phyloP scores from a whole-genome alignment of 441 rosid genomes.

The Brassica balearica region DNA sequence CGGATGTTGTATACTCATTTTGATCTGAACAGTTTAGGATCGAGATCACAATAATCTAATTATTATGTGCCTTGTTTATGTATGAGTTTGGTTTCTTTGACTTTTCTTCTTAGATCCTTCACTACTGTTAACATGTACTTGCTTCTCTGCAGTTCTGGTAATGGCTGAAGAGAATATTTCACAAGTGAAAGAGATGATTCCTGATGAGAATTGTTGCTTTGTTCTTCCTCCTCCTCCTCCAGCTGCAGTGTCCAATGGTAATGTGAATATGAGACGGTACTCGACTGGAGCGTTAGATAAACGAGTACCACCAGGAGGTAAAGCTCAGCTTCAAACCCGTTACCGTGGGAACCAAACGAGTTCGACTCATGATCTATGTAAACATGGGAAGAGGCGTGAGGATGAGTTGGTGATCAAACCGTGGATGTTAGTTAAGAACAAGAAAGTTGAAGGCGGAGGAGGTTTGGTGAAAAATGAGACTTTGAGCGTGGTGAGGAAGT shows the following conservation, averaged over 20 bases:
- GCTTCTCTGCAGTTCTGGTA: conserved; percentile 22
- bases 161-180: conserved; percentile 41
- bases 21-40: conserved; percentile 25
- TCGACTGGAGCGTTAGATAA: conserved; percentile 23
- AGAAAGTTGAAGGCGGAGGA: conserved; percentile 29
- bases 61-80: background rate
- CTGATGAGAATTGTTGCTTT: conserved; percentile 33
- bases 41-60: conserved; percentile 6
- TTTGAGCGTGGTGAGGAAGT: conserved; percentile 21
- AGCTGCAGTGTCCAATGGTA: conserved; percentile 10
- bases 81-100: too few relatives aligned
- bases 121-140: background rate
- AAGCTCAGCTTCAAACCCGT: conserved; percentile 39
- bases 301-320: background rate
- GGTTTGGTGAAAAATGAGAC: conserved; percentile 31
- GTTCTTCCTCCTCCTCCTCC: conserved; percentile 18
- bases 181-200: conserved; percentile 28
- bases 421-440: conserved; percentile 41
- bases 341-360: conserved; percentile 41
- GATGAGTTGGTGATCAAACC: conserved; percentile 40
- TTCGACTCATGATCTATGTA: conserved; percentile 45
- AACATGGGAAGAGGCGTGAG: conserved; percentile 46
- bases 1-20: background rate
- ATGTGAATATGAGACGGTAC: conserved; percentile 16
- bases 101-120: background rate